phyloP scores from a whole-genome alignment of 768 basidiomycete genomes.

The Pleurotus tuoliensis region DNA sequence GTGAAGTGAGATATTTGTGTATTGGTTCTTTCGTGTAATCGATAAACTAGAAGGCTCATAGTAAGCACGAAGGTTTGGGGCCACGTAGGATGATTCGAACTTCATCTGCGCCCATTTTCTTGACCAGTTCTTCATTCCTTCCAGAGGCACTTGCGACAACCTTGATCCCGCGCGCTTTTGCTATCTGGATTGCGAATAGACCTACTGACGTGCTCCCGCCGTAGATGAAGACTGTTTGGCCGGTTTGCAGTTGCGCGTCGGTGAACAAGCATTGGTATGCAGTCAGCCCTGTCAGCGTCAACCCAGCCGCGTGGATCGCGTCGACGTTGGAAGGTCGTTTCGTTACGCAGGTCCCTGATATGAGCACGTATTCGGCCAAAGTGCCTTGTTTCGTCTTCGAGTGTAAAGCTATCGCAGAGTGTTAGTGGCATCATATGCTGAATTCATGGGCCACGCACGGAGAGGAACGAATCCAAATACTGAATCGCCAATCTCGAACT shows the following conservation, averaged over 20 bases:
- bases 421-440: not conserved
- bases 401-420: slow-evolving; percentile 19
- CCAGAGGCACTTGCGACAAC: slow-evolving; percentile 59
- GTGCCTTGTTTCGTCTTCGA: slow-evolving; percentile 45
- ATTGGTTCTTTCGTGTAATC: slow-evolving; percentile 58
- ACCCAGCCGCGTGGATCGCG: slow-evolving; percentile 55
- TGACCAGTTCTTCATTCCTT: slow-evolving; percentile 58
- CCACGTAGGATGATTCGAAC: slow-evolving; percentile 25
- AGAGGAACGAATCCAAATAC: slow-evolving; percentile 56
- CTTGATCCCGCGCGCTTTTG: slow-evolving; percentile 57
- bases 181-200: slow-evolving; percentile 64
- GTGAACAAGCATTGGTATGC: slow-evolving; percentile 53
- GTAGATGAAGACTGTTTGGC: slow-evolving; percentile 62
- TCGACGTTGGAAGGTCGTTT: slow-evolving; percentile 46
- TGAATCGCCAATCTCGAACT: slow-evolving; percentile 54
- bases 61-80: not conserved
- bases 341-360: slow-evolving; percentile 38
- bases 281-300: slow-evolving; percentile 54
- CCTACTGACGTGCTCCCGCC: slow-evolving; percentile 72
- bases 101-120: slow-evolving; percentile 61
- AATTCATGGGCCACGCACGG: slow-evolving; percentile 18
- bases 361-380: slow-evolving; percentile 51
- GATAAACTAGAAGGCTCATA: slow-evolving; percentile 39
- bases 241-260: slow-evolving; percentile 44
- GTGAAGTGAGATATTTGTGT: slow-evolving; percentile 36